phyloP scores from a whole-genome alignment of 768 basidiomycete genomes.

The Pleurotus salmoneostramineus region DNA sequence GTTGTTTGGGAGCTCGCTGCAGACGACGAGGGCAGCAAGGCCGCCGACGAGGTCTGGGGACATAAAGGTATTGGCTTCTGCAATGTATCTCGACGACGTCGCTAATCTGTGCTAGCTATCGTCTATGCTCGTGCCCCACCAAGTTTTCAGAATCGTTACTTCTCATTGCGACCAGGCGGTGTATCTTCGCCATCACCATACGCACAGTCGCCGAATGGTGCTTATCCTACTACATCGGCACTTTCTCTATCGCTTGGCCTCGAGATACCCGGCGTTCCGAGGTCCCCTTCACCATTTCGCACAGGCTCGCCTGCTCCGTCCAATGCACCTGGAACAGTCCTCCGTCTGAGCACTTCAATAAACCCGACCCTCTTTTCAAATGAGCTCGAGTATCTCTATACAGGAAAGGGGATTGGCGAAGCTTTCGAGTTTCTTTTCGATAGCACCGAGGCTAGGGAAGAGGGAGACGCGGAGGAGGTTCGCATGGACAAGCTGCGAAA shows the following conservation, averaged over 20 bases:
- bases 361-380: constrained; percentile 83
- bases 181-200: constrained; percentile 48
- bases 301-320: constrained; percentile 44
- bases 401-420: constrained; percentile 84
- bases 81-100: not conserved
- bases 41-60: constrained; percentile 73
- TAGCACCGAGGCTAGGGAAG: constrained; percentile 49
- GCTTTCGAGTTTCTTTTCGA: constrained; percentile 89
- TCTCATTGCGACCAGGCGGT: constrained; percentile 66
- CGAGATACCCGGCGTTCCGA: constrained; percentile 39
- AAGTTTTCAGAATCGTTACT: constrained; percentile 86
- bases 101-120: constrained; percentile 52
- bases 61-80: constrained; percentile 74
- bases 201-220: constrained; percentile 41
- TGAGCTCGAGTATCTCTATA: constrained; percentile 93
- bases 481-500: constrained; percentile 85
- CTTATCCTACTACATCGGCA: constrained; percentile 54
- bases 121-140: constrained; percentile 94
- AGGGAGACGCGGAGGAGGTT: constrained; percentile 37
- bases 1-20: constrained; percentile 81
- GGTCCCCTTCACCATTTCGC: constrained; percentile 41
- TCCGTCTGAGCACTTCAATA: constrained; percentile 63
- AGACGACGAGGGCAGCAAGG: constrained; percentile 42
- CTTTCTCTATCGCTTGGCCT: constrained; percentile 51
- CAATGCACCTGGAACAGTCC: constrained; percentile 35